Conservation (phyloP, 495 filamentous ascomycete species). For the Aspergillus egyptiacus region DNA sequence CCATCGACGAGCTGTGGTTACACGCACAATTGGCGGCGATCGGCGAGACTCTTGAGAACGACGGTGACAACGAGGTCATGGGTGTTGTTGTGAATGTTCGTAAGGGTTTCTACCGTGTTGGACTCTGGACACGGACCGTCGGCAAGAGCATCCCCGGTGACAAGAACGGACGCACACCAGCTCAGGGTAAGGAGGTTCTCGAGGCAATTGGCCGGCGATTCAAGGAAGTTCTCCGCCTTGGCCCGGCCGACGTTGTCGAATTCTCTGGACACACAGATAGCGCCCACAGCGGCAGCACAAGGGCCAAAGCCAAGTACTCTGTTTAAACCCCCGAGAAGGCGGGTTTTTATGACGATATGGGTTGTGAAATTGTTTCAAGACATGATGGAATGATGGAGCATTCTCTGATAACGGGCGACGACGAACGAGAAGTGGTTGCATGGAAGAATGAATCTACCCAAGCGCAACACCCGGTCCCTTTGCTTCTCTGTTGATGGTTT, state of each 20-base stretch:
- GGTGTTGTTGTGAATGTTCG: constrained; percentile 98
- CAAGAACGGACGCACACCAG: constrained; percentile 62
- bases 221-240: constrained; percentile 81
- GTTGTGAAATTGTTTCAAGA: constrained; percentile 10
- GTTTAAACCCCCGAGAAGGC: constrained; percentile 47
- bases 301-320: constrained; percentile 89
- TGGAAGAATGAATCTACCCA: constrained; percentile 4
- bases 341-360: constrained; percentile 15
- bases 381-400: constrained; percentile 17
- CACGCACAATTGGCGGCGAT: constrained; percentile 95
- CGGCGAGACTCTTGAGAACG: constrained; percentile 93
- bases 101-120: constrained; percentile 95
- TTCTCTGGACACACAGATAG: constrained; percentile 96
- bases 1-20: constrained; percentile 95
- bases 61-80: constrained; percentile 92
- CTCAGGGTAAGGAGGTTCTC: constrained; percentile 79
- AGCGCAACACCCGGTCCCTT: constrained; percentile 4
- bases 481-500: constrained; percentile 16
- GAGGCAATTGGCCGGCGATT: constrained; percentile 78
- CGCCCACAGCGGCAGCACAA: constrained; percentile 84
- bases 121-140: constrained; percentile 85
- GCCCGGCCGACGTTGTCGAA: constrained; percentile 70
- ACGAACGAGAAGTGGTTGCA: constrained; percentile 9
- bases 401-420: constrained; percentile 15
- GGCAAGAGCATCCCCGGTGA: constrained; percentile 74